A percentile compares a stretch with the other conserved stretches of the same genome.
phyloP scores from a whole-genome alignment of 2,329 filamentous ascomycete genomes.

The Epichloe typhina region DNA sequence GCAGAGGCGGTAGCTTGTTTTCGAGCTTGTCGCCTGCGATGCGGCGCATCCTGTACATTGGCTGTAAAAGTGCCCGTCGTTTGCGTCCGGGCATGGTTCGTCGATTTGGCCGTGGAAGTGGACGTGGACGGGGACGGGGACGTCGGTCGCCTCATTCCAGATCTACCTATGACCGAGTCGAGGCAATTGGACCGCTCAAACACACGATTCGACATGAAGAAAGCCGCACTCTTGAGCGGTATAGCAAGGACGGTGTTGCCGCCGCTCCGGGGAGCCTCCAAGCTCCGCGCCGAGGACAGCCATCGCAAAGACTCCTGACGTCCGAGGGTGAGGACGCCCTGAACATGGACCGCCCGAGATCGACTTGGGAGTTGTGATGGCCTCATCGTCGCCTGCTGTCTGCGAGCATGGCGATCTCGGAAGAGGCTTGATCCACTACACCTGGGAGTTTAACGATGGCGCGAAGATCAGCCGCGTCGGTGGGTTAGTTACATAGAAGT shows the following conservation, averaged over 20 bases:
- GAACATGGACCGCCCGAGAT: constrained; percentile 14
- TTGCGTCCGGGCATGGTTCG: constrained; percentile 1
- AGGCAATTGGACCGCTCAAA: constrained; percentile 25
- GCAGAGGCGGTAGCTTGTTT: constrained; percentile 10
- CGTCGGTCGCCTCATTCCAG: constrained; percentile 15
- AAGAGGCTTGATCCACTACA: background rate
- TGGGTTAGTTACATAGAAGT: background rate
- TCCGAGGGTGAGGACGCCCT: constrained; percentile 11
- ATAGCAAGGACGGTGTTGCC: constrained; percentile 7
- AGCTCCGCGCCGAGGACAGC: constrained; percentile 17
- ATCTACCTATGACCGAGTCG: constrained; percentile 18
- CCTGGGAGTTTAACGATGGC: background rate
- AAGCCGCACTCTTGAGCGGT: constrained; percentile 10
- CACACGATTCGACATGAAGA: constrained; percentile 23
- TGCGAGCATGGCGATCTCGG: constrained; percentile 15
- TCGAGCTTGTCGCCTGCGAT: constrained; percentile 21
- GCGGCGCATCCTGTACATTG: constrained; percentile 14
- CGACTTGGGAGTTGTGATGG: constrained; percentile 18
- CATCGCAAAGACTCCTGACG: constrained; percentile 13
- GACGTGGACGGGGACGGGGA: constrained; percentile 16
- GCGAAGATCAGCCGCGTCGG: background rate
- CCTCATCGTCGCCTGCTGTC: constrained; percentile 20
- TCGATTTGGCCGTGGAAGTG: constrained; percentile 9
- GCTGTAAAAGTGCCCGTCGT: constrained; percentile 8
- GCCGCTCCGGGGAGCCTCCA: constrained; percentile 12